Base-by-base conservation (phyloP, 2,329 filamentous ascomycete genomes). In the Daldinia eschscholtzii region DNA sequence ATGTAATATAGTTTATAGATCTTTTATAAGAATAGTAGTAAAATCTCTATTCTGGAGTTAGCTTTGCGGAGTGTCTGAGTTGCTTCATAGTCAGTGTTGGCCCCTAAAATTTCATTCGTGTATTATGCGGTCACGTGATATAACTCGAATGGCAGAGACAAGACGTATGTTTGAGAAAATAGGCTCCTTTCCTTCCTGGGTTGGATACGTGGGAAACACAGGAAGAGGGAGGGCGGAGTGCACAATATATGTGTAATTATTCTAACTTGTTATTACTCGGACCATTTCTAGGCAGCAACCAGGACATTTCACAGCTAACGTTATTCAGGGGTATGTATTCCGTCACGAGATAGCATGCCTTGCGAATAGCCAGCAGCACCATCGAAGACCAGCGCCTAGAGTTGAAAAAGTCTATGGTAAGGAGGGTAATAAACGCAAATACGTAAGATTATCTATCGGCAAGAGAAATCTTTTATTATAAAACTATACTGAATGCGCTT, bases 401-500 rank as follows among this genome's bases (percentile, higher is more conserved):
- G 20, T 15, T 15, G 13, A 48, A 0, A 0, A 48, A 48, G 1
- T 28, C 13, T 26, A 48, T 13, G 28, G 12, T n/a, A 6, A 48
- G n/a, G 12, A 1, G 23, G 3, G 20, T 26, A n/a, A 9, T 28
- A n/a, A 4, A 15, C 13, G 23, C 6, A 15, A 9, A 48, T 48
- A 26, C 3, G n/a, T 12, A 44, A 1, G 42, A 23, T 23, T 46
- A 5, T 23, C 4, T 44, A 46, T 20, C 9, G 4, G 4, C 42
- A 46, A 12, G 10, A 23, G 20, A 18, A 46, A 46, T 9, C 7
- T 1, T 46, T 2, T 26, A 26, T 46, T 44, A 26, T 20, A 44
- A 12, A 23, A 46, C 13, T 23, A 20, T 26, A 55, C 3, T 61
- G 61, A 4, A 76, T 55, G 7, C 75, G 71, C 6, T 70, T 72